These are phyloP conservation scores for Neostapfia colusana DNA, from an alignment of 176 grass and related monocot species.

Conservation along the genomic window DNA sequence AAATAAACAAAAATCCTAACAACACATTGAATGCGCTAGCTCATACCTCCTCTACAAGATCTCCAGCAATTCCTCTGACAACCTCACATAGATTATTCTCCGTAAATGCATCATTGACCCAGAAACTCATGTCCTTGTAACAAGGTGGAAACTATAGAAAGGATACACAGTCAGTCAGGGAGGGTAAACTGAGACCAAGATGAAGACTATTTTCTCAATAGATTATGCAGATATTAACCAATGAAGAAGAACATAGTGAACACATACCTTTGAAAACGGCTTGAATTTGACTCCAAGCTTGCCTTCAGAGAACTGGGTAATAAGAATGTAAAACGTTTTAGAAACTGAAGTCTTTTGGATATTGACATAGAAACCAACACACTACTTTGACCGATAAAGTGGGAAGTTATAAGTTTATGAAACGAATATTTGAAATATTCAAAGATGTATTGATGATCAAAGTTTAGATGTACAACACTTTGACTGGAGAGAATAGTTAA, in stretches of 20 bases:
- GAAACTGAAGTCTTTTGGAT: not conserved
- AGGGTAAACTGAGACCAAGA: not conserved
- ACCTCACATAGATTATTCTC: constrained; percentile 99
- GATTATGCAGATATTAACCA: constrained; percentile 6
- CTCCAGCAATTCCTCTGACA: constrained; percentile 95
- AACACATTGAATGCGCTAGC: constrained; percentile 9
- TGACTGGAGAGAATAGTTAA: not conserved
- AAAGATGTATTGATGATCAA: not conserved
- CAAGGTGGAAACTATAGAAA: constrained; percentile 90
- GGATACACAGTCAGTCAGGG: not conserved
- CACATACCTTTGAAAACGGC: constrained; percentile 88
- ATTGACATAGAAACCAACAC: not conserved
- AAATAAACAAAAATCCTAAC: not conserved
- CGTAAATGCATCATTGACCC: constrained; percentile 88
- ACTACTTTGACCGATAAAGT: not conserved
- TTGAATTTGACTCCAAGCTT: constrained; percentile 94
- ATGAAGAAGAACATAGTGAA: constrained; percentile 4
- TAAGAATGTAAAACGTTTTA: constrained; percentile 21
- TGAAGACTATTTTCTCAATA: constrained; percentile 24
- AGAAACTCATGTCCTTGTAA: constrained; percentile 99
- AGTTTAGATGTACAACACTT: not conserved
- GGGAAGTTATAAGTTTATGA: not conserved
- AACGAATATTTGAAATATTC: not conserved
- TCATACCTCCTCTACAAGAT: constrained; percentile 92
- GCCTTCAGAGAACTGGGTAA: constrained; percentile 79